Evolutionary conservation across 73 alveolate species (phyloP).

Genomic region (Stentor roeselii): DNA sequence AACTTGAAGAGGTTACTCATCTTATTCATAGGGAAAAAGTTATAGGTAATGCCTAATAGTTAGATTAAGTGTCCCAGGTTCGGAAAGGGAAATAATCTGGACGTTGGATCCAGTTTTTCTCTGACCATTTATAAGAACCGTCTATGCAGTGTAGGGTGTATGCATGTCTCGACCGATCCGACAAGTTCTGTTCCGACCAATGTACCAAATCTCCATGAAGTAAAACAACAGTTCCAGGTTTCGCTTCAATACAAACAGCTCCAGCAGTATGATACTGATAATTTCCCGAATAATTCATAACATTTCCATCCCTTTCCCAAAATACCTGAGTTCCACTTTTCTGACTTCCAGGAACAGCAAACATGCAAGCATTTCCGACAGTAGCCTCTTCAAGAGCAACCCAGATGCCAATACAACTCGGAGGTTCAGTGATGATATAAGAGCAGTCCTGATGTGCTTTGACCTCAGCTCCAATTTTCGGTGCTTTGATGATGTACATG

Average conservation of each 20-base stretch:
- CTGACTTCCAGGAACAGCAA: slow-evolving; percentile 69
- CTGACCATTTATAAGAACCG: slow-evolving; percentile 44
- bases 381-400: slow-evolving; percentile 71
- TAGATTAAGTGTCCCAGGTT: no score
- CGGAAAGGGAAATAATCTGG: slow-evolving; percentile 57
- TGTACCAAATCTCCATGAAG: slow-evolving; percentile 76
- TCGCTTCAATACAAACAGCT: slow-evolving; percentile 67
- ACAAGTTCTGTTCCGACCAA: slow-evolving; percentile 58
- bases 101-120: slow-evolving; percentile 69
- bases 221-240: slow-evolving; percentile 65
- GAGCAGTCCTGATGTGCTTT: slow-evolving; percentile 67
- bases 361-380: slow-evolving; percentile 63
- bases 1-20: slow-evolving; percentile 69
- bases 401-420: slow-evolving; percentile 66
- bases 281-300: slow-evolving; percentile 26
- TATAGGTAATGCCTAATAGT: no score
- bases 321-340: slow-evolving; percentile 29
- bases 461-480: slow-evolving; percentile 65
- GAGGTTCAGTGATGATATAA: slow-evolving; percentile 55
- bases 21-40: slow-evolving; percentile 64
- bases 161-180: slow-evolving; percentile 69
- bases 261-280: slow-evolving; percentile 35
- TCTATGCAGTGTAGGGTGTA: slow-evolving; percentile 77
- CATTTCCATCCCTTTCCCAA: slow-evolving; percentile 27
- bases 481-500: slow-evolving; percentile 69